Evolutionary conservation across 2,329 filamentous ascomycete genomes (phyloP).

Genomic region (Epichloe bromicola): DNA sequence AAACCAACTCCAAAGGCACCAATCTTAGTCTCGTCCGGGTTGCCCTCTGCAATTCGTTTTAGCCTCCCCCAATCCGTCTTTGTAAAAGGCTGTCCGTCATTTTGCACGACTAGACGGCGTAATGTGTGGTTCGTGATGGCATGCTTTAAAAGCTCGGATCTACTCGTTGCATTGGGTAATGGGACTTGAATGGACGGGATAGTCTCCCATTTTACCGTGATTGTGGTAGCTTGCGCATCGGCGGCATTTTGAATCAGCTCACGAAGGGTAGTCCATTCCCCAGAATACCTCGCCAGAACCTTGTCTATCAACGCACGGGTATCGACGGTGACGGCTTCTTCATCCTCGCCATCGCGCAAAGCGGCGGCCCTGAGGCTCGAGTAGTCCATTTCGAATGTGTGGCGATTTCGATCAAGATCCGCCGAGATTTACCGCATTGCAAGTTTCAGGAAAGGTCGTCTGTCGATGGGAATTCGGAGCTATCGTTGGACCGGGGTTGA

Average conservation of each 20-base stretch:
- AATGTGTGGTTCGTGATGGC: conserved; percentile 74
- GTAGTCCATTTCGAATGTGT: conserved; percentile 47
- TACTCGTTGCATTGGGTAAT: conserved; percentile 49
- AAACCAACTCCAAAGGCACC: conserved; percentile 97
- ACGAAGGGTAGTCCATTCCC: conserved; percentile 81
- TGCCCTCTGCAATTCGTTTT: conserved; percentile 97
- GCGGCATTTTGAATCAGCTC: conserved; percentile 98
- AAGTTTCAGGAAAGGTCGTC: neutral
- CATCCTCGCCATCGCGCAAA: conserved; percentile 72
- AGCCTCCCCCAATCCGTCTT: conserved; percentile 85
- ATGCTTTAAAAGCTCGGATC: conserved; percentile 67
- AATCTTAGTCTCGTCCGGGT: conserved; percentile 97
- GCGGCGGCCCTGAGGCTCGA: conserved; percentile 74
- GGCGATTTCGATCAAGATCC: no score
- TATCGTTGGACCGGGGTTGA: neutral
- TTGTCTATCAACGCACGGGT: conserved; percentile 96
- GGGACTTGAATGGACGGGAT: conserved; percentile 69
- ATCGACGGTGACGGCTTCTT: conserved; percentile 96
- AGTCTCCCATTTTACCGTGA: conserved; percentile 87
- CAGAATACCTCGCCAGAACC: conserved; percentile 88
- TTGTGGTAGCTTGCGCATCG: conserved; percentile 81
- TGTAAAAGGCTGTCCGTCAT: conserved; percentile 79
- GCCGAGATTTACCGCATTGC: neutral
- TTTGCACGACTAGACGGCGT: conserved; percentile 76
- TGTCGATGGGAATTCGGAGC: neutral